These are phyloP conservation scores for Coemansia sp. DNA, from an alignment of 192 early-diverging fungal genomes.

Conservation along the genomic window DNA sequence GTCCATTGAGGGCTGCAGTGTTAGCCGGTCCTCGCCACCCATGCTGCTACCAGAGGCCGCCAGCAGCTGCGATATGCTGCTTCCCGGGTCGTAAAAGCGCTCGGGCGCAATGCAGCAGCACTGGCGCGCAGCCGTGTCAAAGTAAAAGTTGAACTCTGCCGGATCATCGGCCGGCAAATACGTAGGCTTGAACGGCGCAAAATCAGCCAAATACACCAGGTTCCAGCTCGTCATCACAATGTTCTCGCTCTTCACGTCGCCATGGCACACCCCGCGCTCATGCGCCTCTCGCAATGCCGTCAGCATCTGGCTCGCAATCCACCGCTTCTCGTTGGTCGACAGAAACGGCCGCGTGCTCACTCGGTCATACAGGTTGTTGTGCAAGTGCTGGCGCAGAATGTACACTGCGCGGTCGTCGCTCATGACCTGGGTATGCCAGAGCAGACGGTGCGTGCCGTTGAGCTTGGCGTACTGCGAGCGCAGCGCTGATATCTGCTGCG, in stretches of 20 bases:
- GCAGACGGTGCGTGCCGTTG: conserved; percentile 70
- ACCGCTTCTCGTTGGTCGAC: conserved; percentile 81
- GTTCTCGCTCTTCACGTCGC: conserved; percentile 97
- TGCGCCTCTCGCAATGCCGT: conserved; percentile 80
- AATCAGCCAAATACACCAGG: conserved; percentile 87
- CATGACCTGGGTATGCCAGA: conserved; percentile 74
- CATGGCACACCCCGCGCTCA: conserved; percentile 73
- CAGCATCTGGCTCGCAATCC: conserved; percentile 91
- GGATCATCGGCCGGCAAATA: conserved; percentile 95
- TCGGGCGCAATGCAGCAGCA: conserved; percentile 96
- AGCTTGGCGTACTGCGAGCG: conserved; percentile 50
- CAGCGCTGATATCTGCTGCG: conserved; percentile 32
- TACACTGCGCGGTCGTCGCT: conserved; percentile 92
- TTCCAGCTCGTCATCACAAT: conserved; percentile 94
- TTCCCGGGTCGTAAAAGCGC: conserved; percentile 80
- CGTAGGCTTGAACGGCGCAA: conserved; percentile 89
- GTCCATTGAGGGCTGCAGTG: conserved; percentile 84
- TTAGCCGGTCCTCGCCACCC: conserved; percentile 20
- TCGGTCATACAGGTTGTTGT: conserved; percentile 93
- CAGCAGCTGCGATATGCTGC: conserved; percentile 29
- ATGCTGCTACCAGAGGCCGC: conserved; percentile 13
- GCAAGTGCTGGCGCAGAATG: conserved; percentile 82
- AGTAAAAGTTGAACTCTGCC: conserved; percentile 94
- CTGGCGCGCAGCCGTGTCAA: conserved; percentile 86
- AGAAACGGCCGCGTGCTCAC: conserved; percentile 96